Evolutionary conservation across 2,329 filamentous ascomycete species (phyloP), one percentile per base, ranked within the genome.

Genomic region (Aspergillus glaucus): DNA sequence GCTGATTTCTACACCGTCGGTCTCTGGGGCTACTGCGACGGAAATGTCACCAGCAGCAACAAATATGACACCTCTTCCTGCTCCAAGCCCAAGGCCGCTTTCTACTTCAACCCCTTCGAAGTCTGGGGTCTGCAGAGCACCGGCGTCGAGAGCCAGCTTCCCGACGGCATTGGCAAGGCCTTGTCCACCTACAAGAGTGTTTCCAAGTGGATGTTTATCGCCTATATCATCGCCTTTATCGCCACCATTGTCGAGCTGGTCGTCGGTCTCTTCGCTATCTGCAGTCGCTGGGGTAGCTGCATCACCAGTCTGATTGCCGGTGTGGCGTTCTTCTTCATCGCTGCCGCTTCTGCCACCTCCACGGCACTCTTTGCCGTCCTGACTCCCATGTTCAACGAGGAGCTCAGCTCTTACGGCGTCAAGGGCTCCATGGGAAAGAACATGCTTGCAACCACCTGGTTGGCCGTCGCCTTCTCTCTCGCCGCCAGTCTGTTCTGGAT

Each of bases 401-500:
- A 81, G 1, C 79, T 88, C 53, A 79, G 86, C 59, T 73, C 79
- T 45, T 95, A 93, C 69, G 82, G 86, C 53, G 85, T 92, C 58
- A 69, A 79, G 4, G 81, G 82, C 45, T 70, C 66, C 45, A 72
- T 94, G 65, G 87, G 90, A 72, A 80, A 68, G 26, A 74, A 76
- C 50, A 92, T 87, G 73, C 82, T 93, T 47, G 78, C 78, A 32
- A 73, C 83, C 17, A 81, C 86, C 60, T 96, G 91, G 88, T 76
- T 97, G 51, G 85, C 84, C 40, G 85, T 85, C 36, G 87, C 81
- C 24, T 90, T 94, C 65, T 85, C 86, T 53, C 65, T 93, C 30
- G 87, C 70, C 39, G 85, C 86, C 6, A 82, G 81, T 55, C 72
- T 95, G 65, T 96, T 97, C 85, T 97, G 93, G 92, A 74, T 91